Conservation (phyloP, 176 grass and related monocot genomes). For the Carex kokanica region DNA sequence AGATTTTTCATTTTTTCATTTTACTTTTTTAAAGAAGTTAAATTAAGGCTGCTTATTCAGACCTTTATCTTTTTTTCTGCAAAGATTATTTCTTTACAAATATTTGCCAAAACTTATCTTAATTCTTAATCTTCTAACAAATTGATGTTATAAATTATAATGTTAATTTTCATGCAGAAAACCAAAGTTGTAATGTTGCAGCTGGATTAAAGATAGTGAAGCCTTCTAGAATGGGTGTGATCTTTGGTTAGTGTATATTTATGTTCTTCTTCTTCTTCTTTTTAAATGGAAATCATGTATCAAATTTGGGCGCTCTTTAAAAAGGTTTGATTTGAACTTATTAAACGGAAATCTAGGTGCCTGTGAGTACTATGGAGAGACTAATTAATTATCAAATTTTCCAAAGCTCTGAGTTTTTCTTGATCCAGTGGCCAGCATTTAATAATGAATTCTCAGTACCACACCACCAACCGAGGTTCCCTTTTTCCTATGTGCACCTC, state of each 20-base stretch:
- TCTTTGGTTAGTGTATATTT: conserved; percentile 32
- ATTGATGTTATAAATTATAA: not conserved
- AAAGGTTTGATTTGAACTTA: not conserved
- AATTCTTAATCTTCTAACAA: not conserved
- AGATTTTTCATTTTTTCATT: not conserved
- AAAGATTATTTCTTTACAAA: not conserved
- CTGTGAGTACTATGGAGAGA: not conserved
- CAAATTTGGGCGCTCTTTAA: not conserved
- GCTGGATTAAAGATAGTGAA: conserved; percentile 62
- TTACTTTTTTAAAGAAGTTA: not conserved
- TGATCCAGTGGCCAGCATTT: conserved; percentile 19
- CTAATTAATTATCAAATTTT: not conserved
- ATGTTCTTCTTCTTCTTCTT: not conserved
- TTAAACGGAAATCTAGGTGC: not conserved
- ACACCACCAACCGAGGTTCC: not conserved
- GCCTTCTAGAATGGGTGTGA: conserved; percentile 59
- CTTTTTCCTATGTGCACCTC: not conserved
- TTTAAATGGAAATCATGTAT: not conserved
- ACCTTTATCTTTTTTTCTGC: not conserved
- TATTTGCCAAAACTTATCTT: not conserved
- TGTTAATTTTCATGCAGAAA: conserved; percentile 27
- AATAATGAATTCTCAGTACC: not conserved
- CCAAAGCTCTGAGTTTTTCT: not conserved
- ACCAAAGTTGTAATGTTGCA: not conserved
- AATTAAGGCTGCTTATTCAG: not conserved